Percentiles rank a stretch among this genome's conserved stretches.
These are phyloP conservation scores for Carex myosuroides DNA, from an alignment of 176 grass and related monocot species.

Conservation along the genomic window DNA sequence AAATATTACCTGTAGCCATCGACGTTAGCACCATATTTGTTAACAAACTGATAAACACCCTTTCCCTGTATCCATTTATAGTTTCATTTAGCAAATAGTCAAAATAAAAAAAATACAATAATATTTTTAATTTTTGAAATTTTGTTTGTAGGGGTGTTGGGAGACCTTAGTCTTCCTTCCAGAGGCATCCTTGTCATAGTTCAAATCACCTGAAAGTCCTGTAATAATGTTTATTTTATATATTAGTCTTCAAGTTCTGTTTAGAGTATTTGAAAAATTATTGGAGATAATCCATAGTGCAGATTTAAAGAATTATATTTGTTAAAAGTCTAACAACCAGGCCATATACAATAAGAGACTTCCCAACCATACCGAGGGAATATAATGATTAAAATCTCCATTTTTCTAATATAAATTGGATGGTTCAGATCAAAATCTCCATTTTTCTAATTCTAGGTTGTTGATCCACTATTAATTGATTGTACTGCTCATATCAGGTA, in stretches of 20 bases:
- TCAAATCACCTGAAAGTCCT: conserved; percentile 45
- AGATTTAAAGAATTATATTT: background rate
- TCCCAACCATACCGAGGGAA: background rate
- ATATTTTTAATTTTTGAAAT: background rate
- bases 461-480: background rate
- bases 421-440: background rate
- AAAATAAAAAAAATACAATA: background rate
- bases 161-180: conserved; percentile 56
- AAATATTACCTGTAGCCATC: conserved; percentile 53
- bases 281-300: background rate
- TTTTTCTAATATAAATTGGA: background rate
- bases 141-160: background rate
- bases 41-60: conserved; percentile 67
- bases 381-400: background rate
- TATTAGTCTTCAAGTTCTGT: background rate
- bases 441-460: background rate
- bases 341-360: background rate
- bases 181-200: conserved; percentile 38
- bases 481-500: background rate
- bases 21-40: conserved; percentile 89
- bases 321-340: background rate
- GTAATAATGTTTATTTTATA: conserved; percentile 5
- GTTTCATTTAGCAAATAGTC: background rate
- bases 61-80: conserved; percentile 46
- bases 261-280: background rate